phyloP scores from a whole-genome alignment of 768 basidiomycete genomes.

The Postia placenta region DNA sequence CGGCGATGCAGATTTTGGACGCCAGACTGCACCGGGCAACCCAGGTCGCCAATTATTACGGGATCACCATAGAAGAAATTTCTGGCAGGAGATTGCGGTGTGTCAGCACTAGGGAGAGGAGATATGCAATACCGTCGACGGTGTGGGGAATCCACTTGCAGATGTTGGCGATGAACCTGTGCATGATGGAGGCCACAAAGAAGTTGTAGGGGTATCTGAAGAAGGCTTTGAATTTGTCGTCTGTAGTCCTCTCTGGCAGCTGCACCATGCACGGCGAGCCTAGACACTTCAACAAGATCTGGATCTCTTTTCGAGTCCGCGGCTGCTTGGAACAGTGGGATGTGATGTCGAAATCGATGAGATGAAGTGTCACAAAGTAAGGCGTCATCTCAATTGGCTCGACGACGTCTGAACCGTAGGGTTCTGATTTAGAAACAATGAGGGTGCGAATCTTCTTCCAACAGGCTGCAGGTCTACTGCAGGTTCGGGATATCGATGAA shows the following conservation, averaged over 20 bases:
- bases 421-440: too few species aligned
- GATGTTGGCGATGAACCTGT: neutral
- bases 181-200: neutral
- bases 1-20: neutral
- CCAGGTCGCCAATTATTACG: neutral
- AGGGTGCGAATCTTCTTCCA: too few species aligned
- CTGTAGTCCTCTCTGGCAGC: neutral
- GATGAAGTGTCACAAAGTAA: neutral
- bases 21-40: neutral
- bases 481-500: too few species aligned
- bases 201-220: neutral
- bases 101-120: neutral
- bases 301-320: neutral
- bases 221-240: neutral
- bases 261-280: neutral
- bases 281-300: neutral
- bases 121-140: neutral
- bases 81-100: neutral
- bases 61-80: constrained; percentile 1
- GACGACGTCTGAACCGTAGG: too few species aligned
- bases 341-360: neutral
- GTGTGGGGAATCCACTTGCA: neutral
- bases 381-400: too few species aligned
- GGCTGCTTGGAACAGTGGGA: neutral
- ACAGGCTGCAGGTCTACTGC: too few species aligned